A percentile compares a stretch with the other conserved stretches of the same genome.
phyloP scores from a whole-genome alignment of 1,139 yeast genomes.

The Zygosaccharomyces pseudobailii region DNA sequence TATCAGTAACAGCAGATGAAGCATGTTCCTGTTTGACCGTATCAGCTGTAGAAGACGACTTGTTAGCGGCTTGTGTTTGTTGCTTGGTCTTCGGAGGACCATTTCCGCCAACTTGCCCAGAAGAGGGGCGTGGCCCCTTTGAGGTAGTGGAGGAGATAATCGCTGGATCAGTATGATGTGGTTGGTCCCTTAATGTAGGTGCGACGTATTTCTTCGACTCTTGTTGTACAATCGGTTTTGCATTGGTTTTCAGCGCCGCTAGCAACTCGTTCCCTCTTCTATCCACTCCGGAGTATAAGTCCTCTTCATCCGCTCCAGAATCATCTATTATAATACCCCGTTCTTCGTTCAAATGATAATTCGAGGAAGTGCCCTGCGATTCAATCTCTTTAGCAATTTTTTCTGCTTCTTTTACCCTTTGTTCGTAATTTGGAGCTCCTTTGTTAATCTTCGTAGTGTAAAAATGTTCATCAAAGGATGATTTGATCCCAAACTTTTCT shows the following conservation, averaged over 20 bases:
- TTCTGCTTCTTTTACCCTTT: slow-evolving; percentile 67
- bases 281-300: slow-evolving; percentile 85
- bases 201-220: slow-evolving; percentile 37
- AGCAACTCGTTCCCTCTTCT: slow-evolving; percentile 58
- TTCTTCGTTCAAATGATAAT: slow-evolving; percentile 85
- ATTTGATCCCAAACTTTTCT: slow-evolving; percentile 79
- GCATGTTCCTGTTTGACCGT: neutral
- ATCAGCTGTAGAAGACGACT: neutral
- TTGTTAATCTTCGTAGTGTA: slow-evolving; percentile 84
- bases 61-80: neutral
- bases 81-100: neutral
- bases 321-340: slow-evolving; percentile 76
- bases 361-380: slow-evolving; percentile 54
- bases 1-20: neutral
- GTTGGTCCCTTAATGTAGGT: slow-evolving; percentile 62
- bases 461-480: slow-evolving; percentile 81
- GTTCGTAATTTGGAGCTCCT: slow-evolving; percentile 66
- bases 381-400: slow-evolving; percentile 80
- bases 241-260: slow-evolving; percentile 49
- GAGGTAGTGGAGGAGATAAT: slow-evolving; percentile 47
- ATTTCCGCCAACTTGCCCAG: neutral
- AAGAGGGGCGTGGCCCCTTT: slow-evolving; percentile 1
- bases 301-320: slow-evolving; percentile 90
- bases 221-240: slow-evolving; percentile 24
- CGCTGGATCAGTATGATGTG: slow-evolving; percentile 71